These are phyloP conservation scores for Chlorella sp. DNA, from an alignment of 139 green algal species.

Conservation along the genomic window DNA sequence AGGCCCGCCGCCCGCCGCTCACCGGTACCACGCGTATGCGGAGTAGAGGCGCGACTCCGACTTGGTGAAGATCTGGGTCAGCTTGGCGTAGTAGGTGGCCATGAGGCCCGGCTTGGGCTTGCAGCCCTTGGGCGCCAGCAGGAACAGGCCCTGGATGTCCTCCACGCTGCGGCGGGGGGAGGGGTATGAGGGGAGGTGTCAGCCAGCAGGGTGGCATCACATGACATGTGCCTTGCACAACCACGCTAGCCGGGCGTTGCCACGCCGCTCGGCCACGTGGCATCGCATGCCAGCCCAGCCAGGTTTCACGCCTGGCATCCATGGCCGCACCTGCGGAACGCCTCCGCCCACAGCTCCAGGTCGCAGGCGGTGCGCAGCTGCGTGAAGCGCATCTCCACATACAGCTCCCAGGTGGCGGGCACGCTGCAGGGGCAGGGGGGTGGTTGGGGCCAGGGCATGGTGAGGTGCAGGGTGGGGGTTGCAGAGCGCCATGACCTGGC, in stretches of 20 bases:
- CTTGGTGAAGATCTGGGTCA: constrained; percentile 93
- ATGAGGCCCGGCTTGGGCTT: constrained; percentile 95
- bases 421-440: constrained; percentile 51
- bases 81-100: constrained; percentile 94
- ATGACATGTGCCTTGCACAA: neutral
- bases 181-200: neutral
- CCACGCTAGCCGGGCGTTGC: no score
- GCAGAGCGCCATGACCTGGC: neutral
- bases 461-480: neutral
- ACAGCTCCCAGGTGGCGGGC: constrained; percentile 90
- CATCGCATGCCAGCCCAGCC: no score
- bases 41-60: constrained; percentile 92
- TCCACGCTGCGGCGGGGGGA: constrained; percentile 68
- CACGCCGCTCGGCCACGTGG: no score
- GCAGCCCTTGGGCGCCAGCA: constrained; percentile 72
- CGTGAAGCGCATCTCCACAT: constrained; percentile 98
- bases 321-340: constrained; percentile 74
- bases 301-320: no score
- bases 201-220: neutral
- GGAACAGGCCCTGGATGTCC: constrained; percentile 94
- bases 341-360: constrained; percentile 98
- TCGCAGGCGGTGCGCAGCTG: constrained; percentile 83
- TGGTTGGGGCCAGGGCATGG: neutral
- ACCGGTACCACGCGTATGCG: constrained; percentile 83
- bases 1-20: neutral